Evolutionary conservation across 2,329 filamentous ascomycete genomes (phyloP).

Genomic region (Pseudofabraea citricarpa): DNA sequence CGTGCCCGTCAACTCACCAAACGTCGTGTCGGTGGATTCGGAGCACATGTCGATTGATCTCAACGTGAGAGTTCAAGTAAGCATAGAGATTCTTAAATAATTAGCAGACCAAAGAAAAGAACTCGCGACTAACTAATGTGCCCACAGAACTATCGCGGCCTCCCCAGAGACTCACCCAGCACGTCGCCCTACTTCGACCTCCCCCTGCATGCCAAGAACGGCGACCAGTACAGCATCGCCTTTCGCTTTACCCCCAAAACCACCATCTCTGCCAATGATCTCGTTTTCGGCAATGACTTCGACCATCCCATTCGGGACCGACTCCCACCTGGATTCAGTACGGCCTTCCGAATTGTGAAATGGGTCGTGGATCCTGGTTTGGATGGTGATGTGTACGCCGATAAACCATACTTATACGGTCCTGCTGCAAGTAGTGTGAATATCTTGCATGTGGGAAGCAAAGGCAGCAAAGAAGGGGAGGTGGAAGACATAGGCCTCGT

Average conservation of each 20-base stretch:
- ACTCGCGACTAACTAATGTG: slow-evolving; percentile 4
- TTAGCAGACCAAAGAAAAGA: too few species aligned
- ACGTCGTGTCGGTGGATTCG: slow-evolving; percentile 58
- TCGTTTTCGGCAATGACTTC: slow-evolving; percentile 95
- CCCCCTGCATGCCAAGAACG: slow-evolving; percentile 57
- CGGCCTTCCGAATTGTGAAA: slow-evolving; percentile 78
- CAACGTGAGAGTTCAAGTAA: slow-evolving; percentile 67
- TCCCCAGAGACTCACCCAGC: slow-evolving; percentile 63
- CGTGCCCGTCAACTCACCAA: slow-evolving; percentile 69
- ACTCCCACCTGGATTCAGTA: slow-evolving; percentile 79
- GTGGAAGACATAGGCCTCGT: slow-evolving; percentile 16
- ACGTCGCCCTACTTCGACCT: slow-evolving; percentile 75
- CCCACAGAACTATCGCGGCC: slow-evolving; percentile 51
- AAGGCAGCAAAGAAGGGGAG: slow-evolving; percentile 5
- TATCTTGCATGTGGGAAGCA: slow-evolving; percentile 59
- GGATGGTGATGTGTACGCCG: slow-evolving; percentile 84
- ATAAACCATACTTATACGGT: slow-evolving; percentile 82
- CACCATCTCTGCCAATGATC: slow-evolving; percentile 38
- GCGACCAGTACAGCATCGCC: slow-evolving; percentile 81
- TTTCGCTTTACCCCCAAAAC: slow-evolving; percentile 72
- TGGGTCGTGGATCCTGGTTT: slow-evolving; percentile 90
- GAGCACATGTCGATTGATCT: slow-evolving; percentile 62
- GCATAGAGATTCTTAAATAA: slow-evolving; percentile 23
- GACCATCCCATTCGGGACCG: slow-evolving; percentile 83
- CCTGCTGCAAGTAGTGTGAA: slow-evolving; percentile 79